Evolutionary conservation across 805 yeast genomes (phyloP), one percentile per base, ranked within the genome.

Genomic region (Maudiozyma bulderi): DNA sequence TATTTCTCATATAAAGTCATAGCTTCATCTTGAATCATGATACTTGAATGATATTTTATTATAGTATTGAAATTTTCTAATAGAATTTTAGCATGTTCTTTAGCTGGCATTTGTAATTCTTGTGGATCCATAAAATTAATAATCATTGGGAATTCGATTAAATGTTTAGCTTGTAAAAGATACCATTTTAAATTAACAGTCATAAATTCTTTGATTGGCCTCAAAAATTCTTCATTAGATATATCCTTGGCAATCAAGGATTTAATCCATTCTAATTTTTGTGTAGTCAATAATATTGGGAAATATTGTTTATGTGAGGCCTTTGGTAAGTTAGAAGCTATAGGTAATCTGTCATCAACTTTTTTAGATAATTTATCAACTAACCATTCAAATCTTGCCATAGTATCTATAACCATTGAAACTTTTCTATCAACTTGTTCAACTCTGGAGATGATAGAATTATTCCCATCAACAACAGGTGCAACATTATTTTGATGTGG

Each of bases 121-220:
- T 40, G 26, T 13, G 13, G 8, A 29, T 28, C 33, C 29, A n/a
- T 40, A n/a, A 40, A 40, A 40, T 40, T 40, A 8, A n/a, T n/a
- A 30, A 40, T 40, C 32, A 29, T 40, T 40, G 61, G 53, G 38
- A 55, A 56, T 47, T 59, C 63, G 29, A 60, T 54, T 33, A 57
- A n/a, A 35, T 54, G 54, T 40, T 58, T 59, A 33, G 53, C 50
- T 47, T 61, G 56, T 30, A 57, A 49, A 7, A 61, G 44, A 45
- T 59, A 55, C 62, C 64, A 62, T 50, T 58, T 61, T 35, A 57
- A 47, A 4, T 59, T 50, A 1, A 52, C 49, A 3, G 55, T 50
- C 15, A 58, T 37, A 3, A 59, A 50, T 14, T 55, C 48, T 35
- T 47, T 52, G 4, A 63, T 45, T 2, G 67, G 66, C 5, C 43